Conservation (phyloP, 202 grass and related monocot genomes). For the Bolboschoenoplectus hybrid region DNA sequence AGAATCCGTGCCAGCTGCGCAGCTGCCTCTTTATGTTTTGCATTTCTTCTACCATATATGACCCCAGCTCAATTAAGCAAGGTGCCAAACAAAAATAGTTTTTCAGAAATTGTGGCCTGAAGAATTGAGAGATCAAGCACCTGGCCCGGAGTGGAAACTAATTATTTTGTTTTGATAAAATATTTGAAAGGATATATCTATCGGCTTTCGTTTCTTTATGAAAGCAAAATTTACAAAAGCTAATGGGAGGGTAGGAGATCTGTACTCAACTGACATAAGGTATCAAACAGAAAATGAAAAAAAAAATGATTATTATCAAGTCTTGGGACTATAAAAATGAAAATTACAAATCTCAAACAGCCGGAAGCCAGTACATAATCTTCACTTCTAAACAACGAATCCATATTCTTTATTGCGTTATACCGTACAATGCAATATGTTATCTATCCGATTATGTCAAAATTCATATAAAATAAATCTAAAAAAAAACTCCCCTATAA, state of each 20-base stretch:
- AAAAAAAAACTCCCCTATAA: no score
- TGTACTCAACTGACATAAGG: no score
- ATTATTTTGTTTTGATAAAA: background rate
- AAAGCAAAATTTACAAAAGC: no score
- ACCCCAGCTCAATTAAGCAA: background rate
- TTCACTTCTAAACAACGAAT: no score
- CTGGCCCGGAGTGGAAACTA: background rate
- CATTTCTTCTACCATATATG: background rate
- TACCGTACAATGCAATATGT: no score
- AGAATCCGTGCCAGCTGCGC: background rate
- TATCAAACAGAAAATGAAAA: no score
- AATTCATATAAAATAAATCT: no score
- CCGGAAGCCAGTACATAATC: background rate
- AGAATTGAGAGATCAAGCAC: background rate
- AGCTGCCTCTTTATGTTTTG: background rate
- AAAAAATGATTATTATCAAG: background rate
- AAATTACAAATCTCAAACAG: conserved; percentile 1
- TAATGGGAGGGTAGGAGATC: no score
- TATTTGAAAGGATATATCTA: no score
- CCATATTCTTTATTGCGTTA: no score
- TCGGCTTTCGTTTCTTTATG: no score
- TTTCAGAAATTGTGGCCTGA: background rate
- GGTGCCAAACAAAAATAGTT: background rate
- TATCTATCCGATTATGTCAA: no score
- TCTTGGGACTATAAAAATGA: background rate